phyloP scores from a whole-genome alignment of 1,284 basidiomycete species.

The Chalciporus sp. region DNA sequence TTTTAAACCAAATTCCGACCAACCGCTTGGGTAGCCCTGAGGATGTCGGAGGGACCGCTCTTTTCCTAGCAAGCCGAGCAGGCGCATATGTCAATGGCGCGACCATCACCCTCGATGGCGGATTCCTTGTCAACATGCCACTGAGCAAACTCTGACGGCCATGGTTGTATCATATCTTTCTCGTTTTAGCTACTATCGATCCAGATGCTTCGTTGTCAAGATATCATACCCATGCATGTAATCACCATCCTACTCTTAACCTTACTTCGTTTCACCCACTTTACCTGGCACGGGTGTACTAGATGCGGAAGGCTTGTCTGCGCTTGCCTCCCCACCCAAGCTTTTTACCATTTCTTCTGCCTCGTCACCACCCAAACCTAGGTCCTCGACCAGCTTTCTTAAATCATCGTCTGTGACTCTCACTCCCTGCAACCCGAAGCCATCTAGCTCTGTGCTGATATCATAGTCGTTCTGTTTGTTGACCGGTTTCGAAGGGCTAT shows the following conservation, averaged over 20 bases:
- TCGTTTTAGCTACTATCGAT: neutral
- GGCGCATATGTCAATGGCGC: slow-evolving; percentile 68
- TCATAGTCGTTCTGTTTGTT: slow-evolving; percentile 62
- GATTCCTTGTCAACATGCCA: slow-evolving; percentile 41
- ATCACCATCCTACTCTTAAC: slow-evolving; percentile 2
- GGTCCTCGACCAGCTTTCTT: slow-evolving; percentile 63
- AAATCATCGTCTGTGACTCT: slow-evolving; percentile 77
- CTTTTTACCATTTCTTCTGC: slow-evolving; percentile 70
- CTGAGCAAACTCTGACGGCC: slow-evolving; percentile 27
- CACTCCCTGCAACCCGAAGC: slow-evolving; percentile 73
- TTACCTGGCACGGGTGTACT: neutral
- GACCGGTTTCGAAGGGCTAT: slow-evolving; percentile 53
- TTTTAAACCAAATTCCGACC: slow-evolving; percentile 51
- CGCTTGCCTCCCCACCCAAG: slow-evolving; percentile 37
- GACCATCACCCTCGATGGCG: slow-evolving; percentile 64
- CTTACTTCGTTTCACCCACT: slow-evolving; percentile 5
- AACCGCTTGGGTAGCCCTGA: slow-evolving; percentile 62
- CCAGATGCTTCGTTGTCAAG: neutral
- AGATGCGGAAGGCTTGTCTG: slow-evolving; percentile 5
- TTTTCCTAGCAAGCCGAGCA: slow-evolving; percentile 63
- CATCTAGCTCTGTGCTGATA: slow-evolving; percentile 63
- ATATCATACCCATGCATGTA: slow-evolving; percentile 6
- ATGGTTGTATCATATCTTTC: neutral
- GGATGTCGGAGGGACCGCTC: slow-evolving; percentile 62
- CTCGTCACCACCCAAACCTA: slow-evolving; percentile 73